Base-by-base conservation (phyloP, 208 protist genomes). In the Leishmania tarentolae region DNA sequence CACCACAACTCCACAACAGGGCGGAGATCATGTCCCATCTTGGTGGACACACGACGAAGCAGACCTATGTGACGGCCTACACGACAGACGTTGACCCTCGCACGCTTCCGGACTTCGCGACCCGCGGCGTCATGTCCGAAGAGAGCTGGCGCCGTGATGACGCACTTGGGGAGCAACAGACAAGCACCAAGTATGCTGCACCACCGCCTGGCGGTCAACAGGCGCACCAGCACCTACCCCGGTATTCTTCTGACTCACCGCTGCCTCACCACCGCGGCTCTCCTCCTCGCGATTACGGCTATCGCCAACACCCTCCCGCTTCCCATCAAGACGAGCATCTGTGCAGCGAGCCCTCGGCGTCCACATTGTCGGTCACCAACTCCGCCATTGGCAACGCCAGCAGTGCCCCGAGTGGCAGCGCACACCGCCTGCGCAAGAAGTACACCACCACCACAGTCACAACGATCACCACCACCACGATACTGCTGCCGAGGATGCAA, bases 361-460 rank as follows among this genome's bases (percentile, higher is more conserved):
- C 73, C 0, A 68, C 75, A 65, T 80, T 75, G 53, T 65, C 78
- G 80, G 42, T 21, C 24, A n/a, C 68, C 7, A 47, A 37, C 68
- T 84, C 80, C 2, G 57, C 50, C 35, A 61, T 21, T 6, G 46
- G 40, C 35, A 44, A 28, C 50, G 73, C 75, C 44, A 78, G 3
- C 56, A 76, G 28, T 37, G 75, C 17, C 5, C 59, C 52, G 28
- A 31, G 70, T 24, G 68, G 79, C 19, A n/a, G 42, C 31, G 19
- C 42, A 11, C 92, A 89, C 47, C 90, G 86, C n/a, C 74, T 90
- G 28, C 78, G 85, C 19, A 95, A 91, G 82, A 93, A 92, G 83
- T 94, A 93, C 76, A 88, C 84, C 9, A 93, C 87, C 21, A 95
- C 92, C 28, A 94, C 90, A 7, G 86, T 95, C 66, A 95, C 90